phyloP scores from a whole-genome alignment of 2,329 filamentous ascomycete genomes.

The Fusarium camptoceras region DNA sequence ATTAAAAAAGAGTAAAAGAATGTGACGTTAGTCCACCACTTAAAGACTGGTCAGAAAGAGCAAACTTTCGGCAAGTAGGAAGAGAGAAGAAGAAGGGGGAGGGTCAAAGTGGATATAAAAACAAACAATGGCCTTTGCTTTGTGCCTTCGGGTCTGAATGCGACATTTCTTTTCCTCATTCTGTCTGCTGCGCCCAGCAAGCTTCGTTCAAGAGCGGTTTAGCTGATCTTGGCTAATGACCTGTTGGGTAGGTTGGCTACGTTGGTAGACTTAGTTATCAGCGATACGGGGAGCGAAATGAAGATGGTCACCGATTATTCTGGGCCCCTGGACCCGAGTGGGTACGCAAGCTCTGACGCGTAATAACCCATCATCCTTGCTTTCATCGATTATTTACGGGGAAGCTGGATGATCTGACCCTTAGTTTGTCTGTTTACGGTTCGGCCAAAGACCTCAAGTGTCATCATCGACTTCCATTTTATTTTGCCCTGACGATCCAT shows the following conservation, averaged over 20 bases:
- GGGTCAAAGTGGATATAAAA: constrained; percentile 23
- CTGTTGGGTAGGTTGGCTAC: constrained; percentile 1
- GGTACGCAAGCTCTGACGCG: constrained; percentile 19
- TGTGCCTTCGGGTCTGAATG: background rate
- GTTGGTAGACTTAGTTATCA: constrained; percentile 9
- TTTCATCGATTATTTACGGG: constrained; percentile 6
- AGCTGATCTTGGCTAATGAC: constrained; percentile 1
- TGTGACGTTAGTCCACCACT: constrained; percentile 15
- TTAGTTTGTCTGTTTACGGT: background rate
- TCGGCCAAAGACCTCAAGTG: background rate
- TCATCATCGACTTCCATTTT: constrained; percentile 6
- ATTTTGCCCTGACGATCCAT: constrained; percentile 12
- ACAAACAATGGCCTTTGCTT: background rate
- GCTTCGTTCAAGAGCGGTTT: constrained; percentile 5
- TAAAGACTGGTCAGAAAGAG: background rate
- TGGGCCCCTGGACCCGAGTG: constrained; percentile 19
- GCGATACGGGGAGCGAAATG: constrained; percentile 24
- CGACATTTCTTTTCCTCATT: constrained; percentile 1
- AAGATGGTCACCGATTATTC: constrained; percentile 25
- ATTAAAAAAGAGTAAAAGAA: constrained; percentile 5
- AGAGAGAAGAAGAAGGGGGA: background rate
- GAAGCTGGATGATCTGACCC: constrained; percentile 3
- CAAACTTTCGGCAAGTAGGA: constrained; percentile 27
- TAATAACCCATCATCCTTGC: constrained; percentile 11
- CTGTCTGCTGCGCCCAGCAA: constrained; percentile 9